These are phyloP conservation scores for Lentinus brumalis DNA, from an alignment of 768 basidiomycete genomes.

Conservation along the genomic window DNA sequence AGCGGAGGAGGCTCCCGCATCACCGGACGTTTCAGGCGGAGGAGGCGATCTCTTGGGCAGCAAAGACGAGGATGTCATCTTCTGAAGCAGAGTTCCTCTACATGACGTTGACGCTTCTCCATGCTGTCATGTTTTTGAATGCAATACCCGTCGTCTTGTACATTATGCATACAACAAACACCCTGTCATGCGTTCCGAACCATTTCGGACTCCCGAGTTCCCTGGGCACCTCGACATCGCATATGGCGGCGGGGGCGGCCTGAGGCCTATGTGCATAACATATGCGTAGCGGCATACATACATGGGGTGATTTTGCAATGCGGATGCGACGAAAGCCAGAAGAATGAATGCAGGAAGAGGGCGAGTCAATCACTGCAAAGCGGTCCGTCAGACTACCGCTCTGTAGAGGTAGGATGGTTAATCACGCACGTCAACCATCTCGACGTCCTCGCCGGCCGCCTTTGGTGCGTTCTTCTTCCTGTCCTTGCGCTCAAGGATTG, in stretches of 20 bases:
- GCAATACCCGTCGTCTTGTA: constrained; percentile 20
- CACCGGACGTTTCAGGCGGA: constrained; percentile 35
- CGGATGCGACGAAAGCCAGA: constrained; percentile 32
- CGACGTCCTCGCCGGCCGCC: constrained; percentile 59
- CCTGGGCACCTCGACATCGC: constrained; percentile 8
- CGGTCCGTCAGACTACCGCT: constrained; percentile 5
- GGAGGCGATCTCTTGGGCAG: constrained; percentile 72
- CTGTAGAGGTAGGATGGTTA: constrained; percentile 13
- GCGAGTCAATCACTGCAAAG: constrained; percentile 39
- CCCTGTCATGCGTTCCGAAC: constrained; percentile 5
- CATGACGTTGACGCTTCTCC: not conserved
- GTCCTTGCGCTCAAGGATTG: constrained; percentile 87
- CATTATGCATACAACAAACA: constrained; percentile 19
- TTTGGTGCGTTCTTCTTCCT: constrained; percentile 55
- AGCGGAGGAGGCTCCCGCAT: constrained; percentile 22
- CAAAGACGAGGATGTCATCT: constrained; percentile 94
- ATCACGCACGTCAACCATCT: constrained; percentile 78
- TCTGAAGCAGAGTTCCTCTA: constrained; percentile 46
- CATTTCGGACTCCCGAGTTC: constrained; percentile 1
- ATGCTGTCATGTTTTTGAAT: constrained; percentile 8
- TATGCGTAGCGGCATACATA: constrained; percentile 60
- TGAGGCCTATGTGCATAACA: constrained; percentile 55
- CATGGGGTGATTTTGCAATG: constrained; percentile 58
- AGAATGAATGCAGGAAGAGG: constrained; percentile 27
- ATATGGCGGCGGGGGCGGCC: constrained; percentile 13